phyloP scores from a whole-genome alignment of 768 basidiomycete genomes.

The Macrolepiota albuminosa region DNA sequence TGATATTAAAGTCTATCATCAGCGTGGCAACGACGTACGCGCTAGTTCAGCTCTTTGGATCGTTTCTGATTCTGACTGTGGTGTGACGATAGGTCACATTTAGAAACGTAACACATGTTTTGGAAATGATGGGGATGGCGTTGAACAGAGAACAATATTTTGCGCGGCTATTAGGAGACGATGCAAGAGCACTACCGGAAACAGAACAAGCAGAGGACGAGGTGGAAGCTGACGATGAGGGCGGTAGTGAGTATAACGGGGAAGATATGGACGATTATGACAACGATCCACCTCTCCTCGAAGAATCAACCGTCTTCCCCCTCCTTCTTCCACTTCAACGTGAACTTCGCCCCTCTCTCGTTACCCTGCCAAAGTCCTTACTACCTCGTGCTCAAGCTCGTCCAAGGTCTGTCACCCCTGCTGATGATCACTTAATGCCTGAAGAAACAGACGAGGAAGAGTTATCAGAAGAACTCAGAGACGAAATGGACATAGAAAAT shows the following conservation, averaged over 20 bases:
- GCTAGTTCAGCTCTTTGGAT: background rate
- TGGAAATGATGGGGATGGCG: slow-evolving; percentile 40
- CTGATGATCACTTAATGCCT: slow-evolving; percentile 17
- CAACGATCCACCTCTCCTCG: slow-evolving; percentile 2
- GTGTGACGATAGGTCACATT: slow-evolving; percentile 32
- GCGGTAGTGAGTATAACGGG: background rate
- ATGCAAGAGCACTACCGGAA: background rate
- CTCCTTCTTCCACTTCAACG: slow-evolving; percentile 18
- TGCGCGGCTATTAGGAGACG: slow-evolving; percentile 22
- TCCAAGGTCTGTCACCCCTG: background rate
- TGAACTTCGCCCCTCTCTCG: slow-evolving; percentile 21
- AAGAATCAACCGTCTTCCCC: slow-evolving; percentile 8
- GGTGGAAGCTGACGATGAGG: background rate
- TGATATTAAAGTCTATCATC: slow-evolving; percentile 57
- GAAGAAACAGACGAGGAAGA: slow-evolving; percentile 20
- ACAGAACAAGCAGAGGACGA: slow-evolving; percentile 3
- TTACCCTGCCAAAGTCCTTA: slow-evolving; percentile 15
- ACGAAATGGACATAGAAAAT: slow-evolving; percentile 38
- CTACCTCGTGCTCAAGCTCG: background rate
- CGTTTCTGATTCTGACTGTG: background rate
- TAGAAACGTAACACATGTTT: slow-evolving; percentile 42
- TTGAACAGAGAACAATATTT: slow-evolving; percentile 39
- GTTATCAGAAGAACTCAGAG: slow-evolving; percentile 31
- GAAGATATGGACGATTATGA: slow-evolving; percentile 12
- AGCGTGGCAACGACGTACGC: slow-evolving; percentile 37